phyloP scores from a whole-genome alignment of 192 early-diverging fungal genomes.

The Umbelopsis sp. region DNA sequence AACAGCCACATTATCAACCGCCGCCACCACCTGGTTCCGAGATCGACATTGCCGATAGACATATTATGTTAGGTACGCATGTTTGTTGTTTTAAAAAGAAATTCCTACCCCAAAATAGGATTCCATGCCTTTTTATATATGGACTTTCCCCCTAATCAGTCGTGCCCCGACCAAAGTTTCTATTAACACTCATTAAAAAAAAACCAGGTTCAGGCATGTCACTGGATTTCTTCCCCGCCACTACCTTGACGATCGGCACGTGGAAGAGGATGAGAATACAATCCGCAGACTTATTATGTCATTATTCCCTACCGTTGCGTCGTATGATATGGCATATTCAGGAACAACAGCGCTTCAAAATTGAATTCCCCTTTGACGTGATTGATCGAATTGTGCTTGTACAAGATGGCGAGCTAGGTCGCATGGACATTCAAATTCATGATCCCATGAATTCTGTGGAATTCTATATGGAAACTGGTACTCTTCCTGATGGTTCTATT shows the following conservation, averaged over 20 bases:
- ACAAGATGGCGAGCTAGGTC: constrained; percentile 22
- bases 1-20: constrained; percentile 5
- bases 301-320: constrained; percentile 23
- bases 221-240: constrained; percentile 16
- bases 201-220: background rate
- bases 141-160: background rate
- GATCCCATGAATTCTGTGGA: constrained; percentile 46
- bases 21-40: constrained; percentile 8
- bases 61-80: constrained; percentile 14
- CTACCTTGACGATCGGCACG: constrained; percentile 49
- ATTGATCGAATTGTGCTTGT: constrained; percentile 43
- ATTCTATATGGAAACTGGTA: constrained; percentile 56
- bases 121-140: background rate
- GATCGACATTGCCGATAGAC: constrained; percentile 17
- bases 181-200: no score
- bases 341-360: constrained; percentile 57
- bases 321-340: constrained; percentile 58
- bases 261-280: constrained; percentile 59
- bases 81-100: background rate
- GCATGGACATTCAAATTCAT: constrained; percentile 11
- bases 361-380: constrained; percentile 49
- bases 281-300: constrained; percentile 52
- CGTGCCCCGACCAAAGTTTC: background rate
- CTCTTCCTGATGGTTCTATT: constrained; percentile 29
- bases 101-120: background rate